These are phyloP conservation scores for Dendrobium chrysotoxum DNA, from an alignment of 106 monocot genomes.

Conservation along the genomic window DNA sequence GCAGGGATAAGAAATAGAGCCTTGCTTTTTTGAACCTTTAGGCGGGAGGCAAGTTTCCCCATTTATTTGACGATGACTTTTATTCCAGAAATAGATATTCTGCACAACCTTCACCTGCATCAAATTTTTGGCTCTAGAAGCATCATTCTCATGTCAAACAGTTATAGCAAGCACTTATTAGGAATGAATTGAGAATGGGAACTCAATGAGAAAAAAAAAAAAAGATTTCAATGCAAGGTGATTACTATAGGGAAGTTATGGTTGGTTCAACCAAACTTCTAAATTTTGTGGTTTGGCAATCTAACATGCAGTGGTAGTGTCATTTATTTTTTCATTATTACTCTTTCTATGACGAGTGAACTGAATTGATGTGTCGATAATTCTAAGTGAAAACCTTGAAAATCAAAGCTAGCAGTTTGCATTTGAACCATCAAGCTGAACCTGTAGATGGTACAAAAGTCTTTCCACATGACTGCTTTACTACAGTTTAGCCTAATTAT, in stretches of 20 bases:
- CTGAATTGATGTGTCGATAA: background rate
- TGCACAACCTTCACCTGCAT: too few relatives aligned
- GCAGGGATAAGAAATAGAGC: conserved; percentile 1
- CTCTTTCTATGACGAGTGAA: background rate
- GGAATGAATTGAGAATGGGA: too few relatives aligned
- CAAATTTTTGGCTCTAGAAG: too few relatives aligned
- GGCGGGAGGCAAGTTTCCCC: too few relatives aligned
- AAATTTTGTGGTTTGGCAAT: background rate
- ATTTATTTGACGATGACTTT: too few relatives aligned
- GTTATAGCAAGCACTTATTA: too few relatives aligned
- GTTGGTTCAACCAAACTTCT: background rate
- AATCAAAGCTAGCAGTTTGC: background rate
- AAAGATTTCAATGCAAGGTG: too few relatives aligned
- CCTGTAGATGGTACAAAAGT: background rate
- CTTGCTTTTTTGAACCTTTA: background rate
- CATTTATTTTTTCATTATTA: background rate
- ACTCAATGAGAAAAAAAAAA: too few relatives aligned
- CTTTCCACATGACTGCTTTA: background rate
- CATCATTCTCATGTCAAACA: too few relatives aligned
- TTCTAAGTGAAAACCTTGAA: background rate
- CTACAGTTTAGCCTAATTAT: background rate
- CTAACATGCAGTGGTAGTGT: too few relatives aligned
- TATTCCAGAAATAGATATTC: too few relatives aligned
- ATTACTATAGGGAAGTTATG: too few relatives aligned
- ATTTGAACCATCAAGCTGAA: background rate